These are phyloP conservation scores for Uncinocarpus reesii DNA, from an alignment of 2,329 filamentous ascomycete species.

Conservation along the genomic window DNA sequence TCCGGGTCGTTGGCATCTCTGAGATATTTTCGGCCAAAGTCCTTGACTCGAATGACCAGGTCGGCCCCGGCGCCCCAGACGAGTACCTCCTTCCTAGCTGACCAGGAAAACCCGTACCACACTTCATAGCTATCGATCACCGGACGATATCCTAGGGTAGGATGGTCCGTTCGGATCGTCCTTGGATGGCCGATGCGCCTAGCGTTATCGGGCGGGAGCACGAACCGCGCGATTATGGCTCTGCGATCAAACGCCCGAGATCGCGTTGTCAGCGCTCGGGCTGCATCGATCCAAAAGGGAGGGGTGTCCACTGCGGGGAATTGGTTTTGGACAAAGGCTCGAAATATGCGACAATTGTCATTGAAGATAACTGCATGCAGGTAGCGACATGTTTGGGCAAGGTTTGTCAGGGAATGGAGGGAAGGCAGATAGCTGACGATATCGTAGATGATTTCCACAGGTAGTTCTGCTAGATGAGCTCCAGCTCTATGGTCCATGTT, in stretches of 20 bases:
- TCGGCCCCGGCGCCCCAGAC: conserved; percentile 53
- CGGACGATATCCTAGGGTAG: conserved; percentile 48
- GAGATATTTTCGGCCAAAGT: conserved; percentile 27
- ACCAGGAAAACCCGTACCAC: conserved; percentile 39
- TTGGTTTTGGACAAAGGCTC: conserved; percentile 38
- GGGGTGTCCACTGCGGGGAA: conserved; percentile 40
- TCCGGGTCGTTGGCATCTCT: background rate
- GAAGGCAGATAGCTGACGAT: conserved; percentile 37
- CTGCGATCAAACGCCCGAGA: conserved; percentile 49
- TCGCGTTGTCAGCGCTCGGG: conserved; percentile 46
- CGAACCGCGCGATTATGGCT: conserved; percentile 46
- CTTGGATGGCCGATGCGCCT: conserved; percentile 27
- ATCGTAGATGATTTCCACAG: conserved; percentile 36
- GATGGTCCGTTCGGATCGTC: conserved; percentile 39
- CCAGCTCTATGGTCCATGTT: background rate
- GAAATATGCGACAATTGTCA: conserved; percentile 41
- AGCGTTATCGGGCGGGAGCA: conserved; percentile 39
- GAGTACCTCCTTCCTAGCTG: conserved; percentile 45
- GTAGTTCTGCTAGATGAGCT: conserved; percentile 29
- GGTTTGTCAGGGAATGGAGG: conserved; percentile 34
- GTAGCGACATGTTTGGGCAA: conserved; percentile 39
- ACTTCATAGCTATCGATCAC: conserved; percentile 49
- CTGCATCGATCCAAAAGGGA: conserved; percentile 41
- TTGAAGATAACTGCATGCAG: conserved; percentile 39
- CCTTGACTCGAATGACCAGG: conserved; percentile 42